Conservation (phyloP, 1,284 basidiomycete genomes). For the Trametes sp. region DNA sequence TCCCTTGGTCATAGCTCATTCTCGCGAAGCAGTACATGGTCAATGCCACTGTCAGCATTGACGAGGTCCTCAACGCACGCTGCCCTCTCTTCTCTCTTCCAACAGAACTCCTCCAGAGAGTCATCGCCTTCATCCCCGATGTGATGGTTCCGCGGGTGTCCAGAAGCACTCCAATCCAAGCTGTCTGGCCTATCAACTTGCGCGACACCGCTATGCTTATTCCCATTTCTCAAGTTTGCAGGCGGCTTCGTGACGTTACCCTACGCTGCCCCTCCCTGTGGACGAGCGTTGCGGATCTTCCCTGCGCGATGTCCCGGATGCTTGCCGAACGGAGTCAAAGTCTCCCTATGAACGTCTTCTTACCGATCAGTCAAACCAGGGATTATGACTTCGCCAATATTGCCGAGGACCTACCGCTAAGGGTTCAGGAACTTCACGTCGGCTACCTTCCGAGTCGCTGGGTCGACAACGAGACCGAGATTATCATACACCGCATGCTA, state of each 20-base stretch:
- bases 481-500: not conserved
- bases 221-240: constrained; percentile 12
- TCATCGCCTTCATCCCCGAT: not conserved
- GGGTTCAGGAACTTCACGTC: not conserved
- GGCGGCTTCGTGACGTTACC: constrained; percentile 8
- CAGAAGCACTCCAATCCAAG: not conserved
- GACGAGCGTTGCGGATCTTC: not conserved
- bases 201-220: constrained; percentile 9
- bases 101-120: no score
- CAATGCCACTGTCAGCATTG: not conserved
- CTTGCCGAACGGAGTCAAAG: not conserved
- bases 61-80: not conserved
- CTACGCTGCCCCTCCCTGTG: constrained; percentile 7
- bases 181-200: not conserved
- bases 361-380: not conserved
- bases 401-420: not conserved
- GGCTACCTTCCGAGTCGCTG: not conserved
- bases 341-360: not conserved
- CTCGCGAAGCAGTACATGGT: not conserved
- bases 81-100: not conserved
- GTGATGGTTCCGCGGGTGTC: not conserved
- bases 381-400: not conserved
- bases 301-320: not conserved
- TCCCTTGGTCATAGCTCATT: not conserved
- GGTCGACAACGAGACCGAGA: not conserved